phyloP scores from a whole-genome alignment of 805 yeast genomes.

The Metschnikowia lochheadii region DNA sequence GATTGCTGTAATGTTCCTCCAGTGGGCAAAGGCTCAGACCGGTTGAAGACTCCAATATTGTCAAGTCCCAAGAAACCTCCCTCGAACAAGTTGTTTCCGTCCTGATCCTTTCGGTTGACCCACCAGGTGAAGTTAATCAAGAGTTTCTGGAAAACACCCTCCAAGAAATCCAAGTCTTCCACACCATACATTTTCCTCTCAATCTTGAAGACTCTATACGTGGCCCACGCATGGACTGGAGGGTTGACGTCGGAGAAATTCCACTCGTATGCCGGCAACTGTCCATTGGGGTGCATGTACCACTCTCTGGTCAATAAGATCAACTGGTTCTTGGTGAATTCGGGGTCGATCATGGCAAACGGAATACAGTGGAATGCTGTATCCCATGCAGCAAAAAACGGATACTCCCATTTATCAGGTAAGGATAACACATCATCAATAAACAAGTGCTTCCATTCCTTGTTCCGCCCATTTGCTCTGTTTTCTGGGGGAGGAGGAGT shows the following conservation, averaged over 20 bases:
- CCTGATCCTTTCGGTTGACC: slow-evolving; percentile 87
- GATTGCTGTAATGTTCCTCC: slow-evolving; percentile 91
- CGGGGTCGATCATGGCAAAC: slow-evolving; percentile 88
- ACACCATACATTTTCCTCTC: slow-evolving; percentile 82
- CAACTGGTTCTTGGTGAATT: slow-evolving; percentile 82
- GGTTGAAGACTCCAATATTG: slow-evolving; percentile 86
- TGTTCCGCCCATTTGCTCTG: slow-evolving; percentile 82
- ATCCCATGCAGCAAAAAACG: slow-evolving; percentile 96
- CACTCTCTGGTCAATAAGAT: slow-evolving; percentile 86
- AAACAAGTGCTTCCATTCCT: slow-evolving; percentile 85
- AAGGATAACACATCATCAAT: slow-evolving; percentile 82
- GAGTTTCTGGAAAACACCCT: slow-evolving; percentile 88
- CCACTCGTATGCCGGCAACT: slow-evolving; percentile 96
- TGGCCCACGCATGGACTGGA: slow-evolving; percentile 96
- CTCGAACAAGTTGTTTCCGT: slow-evolving; percentile 85
- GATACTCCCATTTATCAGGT: slow-evolving; percentile 96
- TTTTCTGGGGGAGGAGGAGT: slow-evolving; percentile 73
- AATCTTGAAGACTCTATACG: slow-evolving; percentile 79
- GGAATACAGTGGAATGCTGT: slow-evolving; percentile 94
- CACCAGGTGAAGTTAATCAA: slow-evolving; percentile 93
- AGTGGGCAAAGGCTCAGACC: slow-evolving; percentile 90
- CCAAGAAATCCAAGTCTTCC: slow-evolving; percentile 78
- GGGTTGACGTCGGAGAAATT: slow-evolving; percentile 94
- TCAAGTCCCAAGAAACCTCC: slow-evolving; percentile 94
- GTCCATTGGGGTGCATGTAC: slow-evolving; percentile 99